Conservation (phyloP, 257 asterid species). For the Nyctanthes arbortristis region DNA sequence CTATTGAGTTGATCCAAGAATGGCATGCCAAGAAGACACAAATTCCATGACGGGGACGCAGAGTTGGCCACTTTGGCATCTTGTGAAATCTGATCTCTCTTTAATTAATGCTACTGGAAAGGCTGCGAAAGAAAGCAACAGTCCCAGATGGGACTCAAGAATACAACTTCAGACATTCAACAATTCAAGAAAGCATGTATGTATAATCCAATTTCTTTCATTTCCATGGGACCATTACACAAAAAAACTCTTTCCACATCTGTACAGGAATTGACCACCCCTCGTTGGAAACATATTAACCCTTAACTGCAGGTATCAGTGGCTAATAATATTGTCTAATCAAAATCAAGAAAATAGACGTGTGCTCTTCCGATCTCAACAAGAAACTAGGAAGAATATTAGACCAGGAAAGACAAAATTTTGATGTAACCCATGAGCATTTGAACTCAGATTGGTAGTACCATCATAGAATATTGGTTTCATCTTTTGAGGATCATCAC, state of each 20-base stretch:
- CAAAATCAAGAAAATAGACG: background rate
- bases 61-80: constrained; percentile 4
- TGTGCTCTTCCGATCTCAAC: constrained; percentile 14
- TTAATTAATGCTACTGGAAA: constrained; percentile 13
- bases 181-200: background rate
- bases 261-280: constrained; percentile 32
- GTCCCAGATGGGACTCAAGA: constrained; percentile 36
- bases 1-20: background rate
- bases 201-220: too few species aligned
- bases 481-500: constrained; percentile 21
- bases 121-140: constrained; percentile 29
- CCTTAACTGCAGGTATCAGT: background rate
- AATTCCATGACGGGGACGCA: background rate
- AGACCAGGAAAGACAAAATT: constrained; percentile 24
- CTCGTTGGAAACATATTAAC: constrained; percentile 21
- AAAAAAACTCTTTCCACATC: background rate
- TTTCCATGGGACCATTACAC: too few species aligned
- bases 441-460: constrained; percentile 20
- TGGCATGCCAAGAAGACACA: constrained; percentile 11
- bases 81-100: constrained; percentile 4
- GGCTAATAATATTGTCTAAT: constrained; percentile 9
- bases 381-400: constrained; percentile 16
- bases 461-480: constrained; percentile 31
- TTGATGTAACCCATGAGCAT: constrained; percentile 5
- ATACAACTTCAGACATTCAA: constrained; percentile 15